Base-by-base conservation (phyloP, 148 eudicot species). In the Cornus kousa region DNA sequence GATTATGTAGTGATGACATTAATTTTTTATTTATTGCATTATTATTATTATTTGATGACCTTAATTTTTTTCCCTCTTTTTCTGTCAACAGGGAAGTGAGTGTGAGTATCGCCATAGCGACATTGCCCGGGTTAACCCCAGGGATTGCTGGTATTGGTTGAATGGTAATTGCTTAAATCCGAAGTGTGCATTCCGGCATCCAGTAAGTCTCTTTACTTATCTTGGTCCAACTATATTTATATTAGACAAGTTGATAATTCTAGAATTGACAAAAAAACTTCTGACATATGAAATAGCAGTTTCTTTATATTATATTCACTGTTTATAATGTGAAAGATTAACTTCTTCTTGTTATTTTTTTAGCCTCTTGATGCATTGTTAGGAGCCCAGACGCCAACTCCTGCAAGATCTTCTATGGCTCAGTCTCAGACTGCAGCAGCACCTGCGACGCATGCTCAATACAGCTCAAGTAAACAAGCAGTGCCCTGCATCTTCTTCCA, bases 41-140 rank as follows among this genome's bases (percentile, higher is more conserved):
- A 39, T 4, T 39, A 39, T 39, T 43, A 2, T 43, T 43, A 0
- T 43, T 43, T 43, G 4, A 9, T 43, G 48, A 1, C 48, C 4
- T 24, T 68, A 50, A 33, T n/a, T 9, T 11, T 55, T 55, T 14
- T 31, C 2, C 67, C 73, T 71, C 24, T 60, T 67, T 59, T 13
- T 17, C 66, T 87, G 75, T 73, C 60, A 60, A 53, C 89, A 95
- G 99, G 99, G 99, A 87, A 89, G 85, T 71, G 97, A 95, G 78
- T 95, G 99, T 74, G 99, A 95, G 81, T 95, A 88, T 84, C 94
- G 99, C 57, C 99, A 95, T 72, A 95, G 99, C 84, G 99, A 95
- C n/a, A 72, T 73, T 84, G 99, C 99, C 66, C 88, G 99, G 60
- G 77, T 90, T 72, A 95, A 95, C 79, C 99, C 99, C 37, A 84